phyloP scores from a whole-genome alignment of 306 rosid genomes.

The Sicyos edulis region DNA sequence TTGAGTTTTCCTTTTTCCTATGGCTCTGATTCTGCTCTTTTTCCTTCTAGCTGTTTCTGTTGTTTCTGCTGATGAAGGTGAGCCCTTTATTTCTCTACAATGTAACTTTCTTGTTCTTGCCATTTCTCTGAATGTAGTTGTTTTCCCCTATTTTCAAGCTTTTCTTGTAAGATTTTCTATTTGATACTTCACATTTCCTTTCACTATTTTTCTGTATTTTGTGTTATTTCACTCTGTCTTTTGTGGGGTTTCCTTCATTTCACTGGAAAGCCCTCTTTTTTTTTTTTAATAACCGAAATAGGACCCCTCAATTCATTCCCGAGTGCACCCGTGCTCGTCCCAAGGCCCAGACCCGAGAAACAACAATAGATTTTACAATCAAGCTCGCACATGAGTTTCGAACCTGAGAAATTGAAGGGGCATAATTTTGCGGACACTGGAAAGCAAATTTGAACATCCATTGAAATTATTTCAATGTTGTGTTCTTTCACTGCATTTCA shows the following conservation, averaged over 20 bases:
- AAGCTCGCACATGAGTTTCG: not conserved
- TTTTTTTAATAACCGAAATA: too few relatives aligned
- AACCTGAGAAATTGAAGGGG: not conserved
- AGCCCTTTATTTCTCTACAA: constrained; percentile 16
- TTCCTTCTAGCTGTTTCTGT: constrained; percentile 37
- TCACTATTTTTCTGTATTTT: not conserved
- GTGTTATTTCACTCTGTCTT: not conserved
- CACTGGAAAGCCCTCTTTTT: not conserved
- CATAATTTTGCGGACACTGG: not conserved
- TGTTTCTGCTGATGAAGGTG: constrained; percentile 52
- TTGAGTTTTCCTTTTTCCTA: not conserved
- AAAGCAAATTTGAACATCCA: not conserved
- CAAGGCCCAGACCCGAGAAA: too few relatives aligned
- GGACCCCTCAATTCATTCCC: too few relatives aligned
- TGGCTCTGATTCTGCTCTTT: constrained; percentile 43
- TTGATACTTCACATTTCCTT: not conserved
- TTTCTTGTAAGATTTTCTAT: not conserved
- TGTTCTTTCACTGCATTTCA: not conserved
- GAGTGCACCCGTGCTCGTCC: too few relatives aligned
- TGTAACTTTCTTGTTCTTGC: not conserved
- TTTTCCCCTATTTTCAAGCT: not conserved
- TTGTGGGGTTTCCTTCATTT: constrained; percentile 3
- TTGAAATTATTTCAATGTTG: not conserved
- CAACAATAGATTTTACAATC: too few relatives aligned
- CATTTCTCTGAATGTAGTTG: not conserved